Conservation (phyloP, 2,329 filamentous ascomycete genomes). For the Sphaceloma murrayae region DNA sequence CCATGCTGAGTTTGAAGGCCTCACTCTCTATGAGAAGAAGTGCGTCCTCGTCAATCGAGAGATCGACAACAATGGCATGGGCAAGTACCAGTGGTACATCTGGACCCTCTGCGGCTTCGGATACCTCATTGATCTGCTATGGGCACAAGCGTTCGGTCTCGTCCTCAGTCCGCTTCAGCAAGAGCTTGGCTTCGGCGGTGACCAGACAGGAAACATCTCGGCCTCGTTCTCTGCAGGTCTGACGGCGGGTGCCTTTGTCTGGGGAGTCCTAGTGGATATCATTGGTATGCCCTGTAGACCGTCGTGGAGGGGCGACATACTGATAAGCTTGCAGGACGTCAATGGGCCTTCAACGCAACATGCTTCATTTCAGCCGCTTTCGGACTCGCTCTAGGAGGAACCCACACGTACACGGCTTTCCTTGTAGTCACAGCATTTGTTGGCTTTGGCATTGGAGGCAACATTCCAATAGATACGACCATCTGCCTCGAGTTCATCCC, state of each 20-base stretch:
- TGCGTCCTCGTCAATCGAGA: slow-evolving; percentile 38
- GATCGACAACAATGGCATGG: slow-evolving; percentile 46
- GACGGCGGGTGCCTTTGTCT: slow-evolving; percentile 47
- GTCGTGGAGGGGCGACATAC: not conserved
- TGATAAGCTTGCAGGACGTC: slow-evolving; percentile 32
- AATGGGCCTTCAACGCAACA: slow-evolving; percentile 50
- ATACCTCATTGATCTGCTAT: slow-evolving; percentile 48
- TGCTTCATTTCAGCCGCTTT: slow-evolving; percentile 47
- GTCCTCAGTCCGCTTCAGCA: slow-evolving; percentile 46
- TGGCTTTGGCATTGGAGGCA: slow-evolving; percentile 41
- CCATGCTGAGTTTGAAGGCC: slow-evolving; percentile 23
- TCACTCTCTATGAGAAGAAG: slow-evolving; percentile 36
- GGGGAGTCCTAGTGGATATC: slow-evolving; percentile 48
- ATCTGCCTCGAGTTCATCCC: slow-evolving; percentile 50
- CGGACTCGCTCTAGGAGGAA: slow-evolving; percentile 43
- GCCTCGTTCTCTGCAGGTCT: slow-evolving; percentile 47
- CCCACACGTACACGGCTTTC: slow-evolving; percentile 43
- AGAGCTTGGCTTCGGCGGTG: slow-evolving; percentile 43
- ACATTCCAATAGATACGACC: slow-evolving; percentile 48
- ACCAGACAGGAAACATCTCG: slow-evolving; percentile 43
- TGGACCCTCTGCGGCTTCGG: slow-evolving; percentile 47
- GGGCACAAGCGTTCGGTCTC: slow-evolving; percentile 50
- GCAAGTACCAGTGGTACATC: slow-evolving; percentile 42
- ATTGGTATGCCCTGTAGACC: slow-evolving; percentile 30
- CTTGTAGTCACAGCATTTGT: slow-evolving; percentile 46